phyloP scores from a whole-genome alignment of 306 rosid species.

The Glycine latifolia region DNA sequence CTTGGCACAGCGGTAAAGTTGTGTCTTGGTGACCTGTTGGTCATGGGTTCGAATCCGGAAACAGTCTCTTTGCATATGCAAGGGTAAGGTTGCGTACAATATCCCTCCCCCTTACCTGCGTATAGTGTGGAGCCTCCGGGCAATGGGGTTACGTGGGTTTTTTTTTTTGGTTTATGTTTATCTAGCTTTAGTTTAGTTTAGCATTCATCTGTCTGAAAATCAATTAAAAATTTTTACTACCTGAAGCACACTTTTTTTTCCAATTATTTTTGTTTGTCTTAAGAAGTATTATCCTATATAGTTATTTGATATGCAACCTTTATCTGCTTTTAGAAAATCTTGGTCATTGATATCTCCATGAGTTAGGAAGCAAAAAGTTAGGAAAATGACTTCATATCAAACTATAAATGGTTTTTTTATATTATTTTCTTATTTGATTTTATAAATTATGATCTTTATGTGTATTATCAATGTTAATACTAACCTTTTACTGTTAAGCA shows the following conservation, averaged over 20 bases:
- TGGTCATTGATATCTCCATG: conserved; percentile 27
- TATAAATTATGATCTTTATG: background rate
- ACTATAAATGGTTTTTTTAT: conserved; percentile 25
- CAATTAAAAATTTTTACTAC: background rate
- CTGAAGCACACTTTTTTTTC: background rate
- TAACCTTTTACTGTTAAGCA: conserved; percentile 4
- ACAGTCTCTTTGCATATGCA: too few species aligned
- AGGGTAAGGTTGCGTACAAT: too few species aligned
- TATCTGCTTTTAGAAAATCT: conserved; percentile 15
- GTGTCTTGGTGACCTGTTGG: too few species aligned
- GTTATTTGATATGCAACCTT: background rate
- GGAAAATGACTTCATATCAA: conserved; percentile 30
- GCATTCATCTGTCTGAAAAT: conserved; percentile 25
- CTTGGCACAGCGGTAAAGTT: too few species aligned
- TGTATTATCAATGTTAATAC: conserved; percentile 20
- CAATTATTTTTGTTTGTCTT: background rate
- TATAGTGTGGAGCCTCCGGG: too few species aligned
- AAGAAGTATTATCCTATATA: conserved; percentile 30
- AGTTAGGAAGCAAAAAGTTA: conserved; percentile 28
- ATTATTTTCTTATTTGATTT: conserved; percentile 11
- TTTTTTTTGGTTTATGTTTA: conserved; percentile 1
- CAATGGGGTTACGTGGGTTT: too few species aligned
- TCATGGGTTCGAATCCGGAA: too few species aligned
- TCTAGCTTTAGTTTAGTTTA: conserved; percentile 16
- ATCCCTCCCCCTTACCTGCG: too few species aligned